Evolutionary conservation across 768 basidiomycete genomes (phyloP), one percentile per base, ranked within the genome.

Genomic region (Gautieria morchelliformis): DNA sequence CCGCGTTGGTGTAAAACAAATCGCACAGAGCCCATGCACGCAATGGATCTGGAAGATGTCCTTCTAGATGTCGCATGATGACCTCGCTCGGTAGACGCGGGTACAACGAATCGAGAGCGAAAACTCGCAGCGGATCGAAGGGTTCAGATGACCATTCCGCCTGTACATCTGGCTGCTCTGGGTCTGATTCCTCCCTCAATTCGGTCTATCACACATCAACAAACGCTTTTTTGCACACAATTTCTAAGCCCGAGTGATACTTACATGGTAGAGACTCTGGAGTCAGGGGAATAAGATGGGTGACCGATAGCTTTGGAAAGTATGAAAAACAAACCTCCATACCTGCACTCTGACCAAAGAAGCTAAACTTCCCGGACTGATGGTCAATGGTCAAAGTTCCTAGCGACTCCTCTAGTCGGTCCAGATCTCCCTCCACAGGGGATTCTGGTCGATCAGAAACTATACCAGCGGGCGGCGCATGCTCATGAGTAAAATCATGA

Each of bases 1-100:
- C 70, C 41, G 70, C 70, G 55, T 72, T 70, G 15, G 63, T 59
- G 61, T 77, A 80, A 57, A 77, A 81, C 1, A 77, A 63, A 37
- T 71, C 66, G 10, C 71, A 66, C 10, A 80, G 62, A 51, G 72
- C 65, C 47, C 75, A 55, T 5, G 79, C 75, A 17, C 68, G 24
- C 24, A 15, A 4, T 17, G 35, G 52, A 53, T 42, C 52, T 22
- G 52, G 52, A 53, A 53, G 52, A 27, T 53, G 20, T n/a, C 10
- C 14, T 15, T 41, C n/a, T 12, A 53, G 40, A 20, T 53, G 52
- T 33, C 17, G 37, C n/a, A 37, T 32, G 17, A 53, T 53, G 17
- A 39, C 32, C 41, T 53, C 35, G 33, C 32, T 5, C 22, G 33
- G 35, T n/a, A 53, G n/a, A 19, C 22, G 33, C 32, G 27, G 14